These are phyloP conservation scores for Rhamnella rubrinervis DNA, from an alignment of 331 rosid species.

Conservation along the genomic window DNA sequence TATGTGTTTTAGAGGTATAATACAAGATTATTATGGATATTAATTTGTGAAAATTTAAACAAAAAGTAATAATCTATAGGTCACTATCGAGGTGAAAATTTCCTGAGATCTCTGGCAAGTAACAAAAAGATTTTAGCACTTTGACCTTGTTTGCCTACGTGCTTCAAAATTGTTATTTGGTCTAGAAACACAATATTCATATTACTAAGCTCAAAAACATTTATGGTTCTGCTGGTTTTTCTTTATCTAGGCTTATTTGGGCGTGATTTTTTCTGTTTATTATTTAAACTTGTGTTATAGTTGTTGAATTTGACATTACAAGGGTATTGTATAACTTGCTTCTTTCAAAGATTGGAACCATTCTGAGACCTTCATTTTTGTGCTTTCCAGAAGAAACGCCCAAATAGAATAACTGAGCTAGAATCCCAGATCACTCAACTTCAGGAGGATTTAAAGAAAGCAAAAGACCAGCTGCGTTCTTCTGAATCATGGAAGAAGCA, in stretches of 20 bases:
- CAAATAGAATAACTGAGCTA: conserved; percentile 79
- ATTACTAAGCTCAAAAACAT: too few relatives aligned
- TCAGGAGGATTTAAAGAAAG: conserved; percentile 66
- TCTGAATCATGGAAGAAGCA: conserved; percentile 71
- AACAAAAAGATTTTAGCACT: neutral
- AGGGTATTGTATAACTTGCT: neutral
- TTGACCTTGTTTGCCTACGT: too few relatives aligned
- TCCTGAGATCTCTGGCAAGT: neutral
- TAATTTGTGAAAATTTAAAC: neutral
- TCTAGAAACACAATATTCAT: too few relatives aligned
- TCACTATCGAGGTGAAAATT: neutral
- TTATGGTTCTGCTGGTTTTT: too few relatives aligned
- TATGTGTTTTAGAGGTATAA: neutral
- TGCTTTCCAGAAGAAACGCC: conserved; percentile 67
- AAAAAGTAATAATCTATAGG: neutral
- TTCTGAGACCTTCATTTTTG: neutral
- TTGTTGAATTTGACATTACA: neutral
- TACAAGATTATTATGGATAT: neutral
- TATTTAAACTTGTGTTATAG: neutral
- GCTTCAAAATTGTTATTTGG: too few relatives aligned
- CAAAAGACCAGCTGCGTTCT: conserved; percentile 52
- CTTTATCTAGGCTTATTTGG: too few relatives aligned
- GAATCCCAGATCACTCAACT: conserved; percentile 81
- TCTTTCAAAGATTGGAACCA: neutral
- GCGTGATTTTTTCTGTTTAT: too few relatives aligned